Base-by-base conservation (phyloP, 345 rosid species). In the Physaria fendleri region DNA sequence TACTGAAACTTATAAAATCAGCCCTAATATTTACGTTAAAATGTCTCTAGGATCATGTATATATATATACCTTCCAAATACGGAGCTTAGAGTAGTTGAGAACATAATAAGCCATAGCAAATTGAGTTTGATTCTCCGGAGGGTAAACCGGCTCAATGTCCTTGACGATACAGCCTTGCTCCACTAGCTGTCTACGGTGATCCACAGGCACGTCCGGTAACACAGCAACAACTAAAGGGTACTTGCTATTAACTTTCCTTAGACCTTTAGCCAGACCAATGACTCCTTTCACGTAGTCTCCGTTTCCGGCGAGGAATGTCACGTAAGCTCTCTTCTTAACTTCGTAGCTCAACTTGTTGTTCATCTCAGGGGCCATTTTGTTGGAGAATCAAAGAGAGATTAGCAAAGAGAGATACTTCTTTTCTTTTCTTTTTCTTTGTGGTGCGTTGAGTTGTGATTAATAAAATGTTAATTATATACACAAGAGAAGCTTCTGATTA, bases 1-100 rank as follows among this genome's bases (percentile, higher is more conserved):
- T 20, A 18, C 13, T 42, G 5, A 45, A 23, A n/a, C 28, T 22
- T n/a, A 22, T 6, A 12, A 5, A 2, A n/a, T n/a, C 8, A 20
- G 11, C 10, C 27, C 2, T 43, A 40, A 8, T n/a, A 11, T 43
- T 0, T 18, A 18, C 1, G 16, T 46, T 4, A 2, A 11, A 20
- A 24, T 24, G 57, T 30, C 15, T 32, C 23, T 50, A 41, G 18
- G 18, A 41, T 5, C 48, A 38, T 49, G 47, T 5, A 34, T 37
- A 2, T 25, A 5, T 15, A 14, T 13, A 14, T 55, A 65, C 94
- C 82, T 85, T 79, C 94, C 94, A 85, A 12, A 85, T 85, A 46
- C 94, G 85, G 7, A 85, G 87, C 61, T 85, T 83, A 61, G 87
- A 81, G 73, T 85, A 85, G 69, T 83, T 85, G 73, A 85, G 82